Base-by-base conservation (phyloP, 2,329 filamentous ascomycete genomes). In the Alternaria incomplexa region DNA sequence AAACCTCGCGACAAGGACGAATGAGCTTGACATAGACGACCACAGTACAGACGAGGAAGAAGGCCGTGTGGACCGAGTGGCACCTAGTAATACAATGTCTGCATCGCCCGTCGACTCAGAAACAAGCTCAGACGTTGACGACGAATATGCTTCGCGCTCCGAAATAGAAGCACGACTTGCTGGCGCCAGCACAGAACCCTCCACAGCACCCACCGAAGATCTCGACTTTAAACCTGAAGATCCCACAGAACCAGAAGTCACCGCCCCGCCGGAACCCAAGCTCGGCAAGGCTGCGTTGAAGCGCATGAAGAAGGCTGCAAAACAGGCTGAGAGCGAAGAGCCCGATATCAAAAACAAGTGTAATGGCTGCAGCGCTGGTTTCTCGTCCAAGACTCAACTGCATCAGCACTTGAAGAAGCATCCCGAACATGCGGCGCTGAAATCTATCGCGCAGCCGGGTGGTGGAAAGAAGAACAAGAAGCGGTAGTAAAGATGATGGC, bases 341-440 rank as follows among this genome's bases (percentile, higher is more conserved):
- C 13, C 64, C 3, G 77, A 76, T 2, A 22, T 67, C 67, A 82
- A 88, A 28, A 87, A 92, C 56, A 90, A 90, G 71, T 98, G 96
- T 76, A 87, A 91, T 3, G 87, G 89, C 5, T 98, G 96, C 79
- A 87, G 89, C 68, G 93, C 91, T 68, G 86, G 82, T 0, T 99
- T 98, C 81, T 88, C 87, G 0, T 93, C 90, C 2, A 90, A 89
- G 69, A 91, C 87, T 6, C 89, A 88, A 68, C 80, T 96, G 17
- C 95, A 95, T 76, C 83, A 86, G 56, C 93, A 96, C 77, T 85
- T 96, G 61, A 87, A 88, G 65, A 86, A 72, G n/a, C 80, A 87
- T 17, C 70, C 69, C 0, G 82, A 82, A 10, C 92, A 96, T 81
- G 91, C 90, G 6, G 86, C 88, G 28, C 82, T 83, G 45, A 65